These are phyloP conservation scores for Stylonectria norvegica DNA, from an alignment of 2,329 filamentous ascomycete genomes.

Conservation along the genomic window DNA sequence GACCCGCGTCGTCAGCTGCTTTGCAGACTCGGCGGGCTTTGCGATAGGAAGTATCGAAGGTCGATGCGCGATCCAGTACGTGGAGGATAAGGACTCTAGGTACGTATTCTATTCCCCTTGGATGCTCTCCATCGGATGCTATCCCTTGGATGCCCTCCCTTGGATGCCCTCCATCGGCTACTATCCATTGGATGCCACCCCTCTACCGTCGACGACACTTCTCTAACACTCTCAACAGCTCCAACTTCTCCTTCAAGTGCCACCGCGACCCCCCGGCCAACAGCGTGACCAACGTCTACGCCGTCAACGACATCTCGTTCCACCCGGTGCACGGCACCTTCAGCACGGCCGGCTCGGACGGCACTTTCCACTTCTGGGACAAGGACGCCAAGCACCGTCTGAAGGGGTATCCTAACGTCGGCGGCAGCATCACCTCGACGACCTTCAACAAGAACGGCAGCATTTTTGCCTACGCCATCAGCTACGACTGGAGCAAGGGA, in stretches of 20 bases:
- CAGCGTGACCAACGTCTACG: constrained; percentile 84
- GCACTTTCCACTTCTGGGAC: constrained; percentile 97
- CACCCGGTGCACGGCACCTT: constrained; percentile 98
- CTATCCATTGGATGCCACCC: no score
- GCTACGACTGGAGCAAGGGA: constrained; percentile 98
- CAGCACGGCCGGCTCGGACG: constrained; percentile 90
- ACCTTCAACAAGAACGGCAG: constrained; percentile 85
- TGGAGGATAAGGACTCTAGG: constrained; percentile 89
- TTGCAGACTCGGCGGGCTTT: constrained; percentile 85
- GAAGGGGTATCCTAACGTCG: constrained; percentile 82
- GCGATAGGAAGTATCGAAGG: constrained; percentile 96
- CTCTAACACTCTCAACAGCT: constrained; percentile 44
- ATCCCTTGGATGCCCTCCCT: no score
- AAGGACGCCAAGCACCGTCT: constrained; percentile 85
- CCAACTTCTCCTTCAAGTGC: constrained; percentile 99
- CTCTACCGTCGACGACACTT: no score
- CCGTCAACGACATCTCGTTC: constrained; percentile 97
- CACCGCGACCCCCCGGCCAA: constrained; percentile 77
- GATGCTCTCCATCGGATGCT: neutral
- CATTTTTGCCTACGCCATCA: constrained; percentile 85
- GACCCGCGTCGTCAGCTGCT: constrained; percentile 92
- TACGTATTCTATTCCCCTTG: constrained; percentile 34
- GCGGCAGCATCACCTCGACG: constrained; percentile 83
- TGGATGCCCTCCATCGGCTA: no score
- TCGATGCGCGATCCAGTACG: constrained; percentile 95